phyloP scores from a whole-genome alignment of 1,139 yeast genomes.

The Candida sp. region DNA sequence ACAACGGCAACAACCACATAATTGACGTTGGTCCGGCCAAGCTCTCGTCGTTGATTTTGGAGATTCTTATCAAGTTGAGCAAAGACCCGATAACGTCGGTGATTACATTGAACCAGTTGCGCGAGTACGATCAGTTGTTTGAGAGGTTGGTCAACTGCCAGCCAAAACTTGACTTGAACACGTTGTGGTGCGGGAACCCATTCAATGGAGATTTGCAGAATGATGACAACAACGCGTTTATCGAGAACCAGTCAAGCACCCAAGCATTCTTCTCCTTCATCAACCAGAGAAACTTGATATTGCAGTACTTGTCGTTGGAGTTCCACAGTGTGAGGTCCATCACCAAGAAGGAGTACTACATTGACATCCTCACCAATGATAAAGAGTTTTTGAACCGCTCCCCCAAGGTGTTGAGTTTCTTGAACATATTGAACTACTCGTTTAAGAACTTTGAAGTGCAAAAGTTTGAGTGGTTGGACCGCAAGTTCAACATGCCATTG shows the following conservation, averaged over 20 bases:
- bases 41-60: slow-evolving; percentile 60
- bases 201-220: slow-evolving; percentile 45
- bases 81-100: slow-evolving; percentile 57
- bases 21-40: slow-evolving; percentile 60
- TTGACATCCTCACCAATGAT: slow-evolving; percentile 56
- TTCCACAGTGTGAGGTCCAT: slow-evolving; percentile 67
- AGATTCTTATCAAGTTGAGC: slow-evolving; percentile 62
- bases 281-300: slow-evolving; percentile 60
- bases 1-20: slow-evolving; percentile 36
- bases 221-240: slow-evolving; percentile 31
- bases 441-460: slow-evolving; percentile 42
- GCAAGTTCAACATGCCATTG: slow-evolving; percentile 30
- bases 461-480: slow-evolving; percentile 45
- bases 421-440: slow-evolving; percentile 70
- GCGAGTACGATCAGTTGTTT: slow-evolving; percentile 52
- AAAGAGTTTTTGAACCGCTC: slow-evolving; percentile 52
- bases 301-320: slow-evolving; percentile 76
- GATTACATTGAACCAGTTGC: slow-evolving; percentile 55
- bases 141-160: slow-evolving; percentile 56
- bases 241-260: slow-evolving; percentile 38
- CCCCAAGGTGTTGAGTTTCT: slow-evolving; percentile 66
- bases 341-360: slow-evolving; percentile 58
- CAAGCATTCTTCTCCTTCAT: slow-evolving; percentile 67
- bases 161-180: slow-evolving; percentile 52
- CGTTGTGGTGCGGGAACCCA: slow-evolving; percentile 54